Percentiles rank a stretch among this genome's conserved stretches.
Evolutionary conservation across 2,329 filamentous ascomycete species (phyloP).

Genomic region (Xylaria hypoxylon): DNA sequence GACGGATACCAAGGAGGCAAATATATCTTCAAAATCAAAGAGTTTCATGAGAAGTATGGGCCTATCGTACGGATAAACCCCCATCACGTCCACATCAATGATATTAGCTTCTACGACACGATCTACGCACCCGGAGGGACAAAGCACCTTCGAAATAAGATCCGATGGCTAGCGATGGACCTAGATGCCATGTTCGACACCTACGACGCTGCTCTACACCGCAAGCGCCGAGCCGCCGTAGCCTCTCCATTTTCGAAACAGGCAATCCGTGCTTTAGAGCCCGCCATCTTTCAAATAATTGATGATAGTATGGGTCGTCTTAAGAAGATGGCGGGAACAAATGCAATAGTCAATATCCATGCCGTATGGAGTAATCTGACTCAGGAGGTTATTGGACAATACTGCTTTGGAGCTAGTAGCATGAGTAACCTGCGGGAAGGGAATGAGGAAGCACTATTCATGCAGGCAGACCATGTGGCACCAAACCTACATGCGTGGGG

Average conservation of each 20-base stretch:
- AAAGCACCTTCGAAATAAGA: constrained; percentile 27
- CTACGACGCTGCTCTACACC: constrained; percentile 17
- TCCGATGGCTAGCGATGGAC: constrained; percentile 9
- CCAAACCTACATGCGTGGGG: constrained; percentile 6
- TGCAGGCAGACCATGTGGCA: neutral
- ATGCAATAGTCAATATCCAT: constrained; percentile 9
- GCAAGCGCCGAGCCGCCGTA: constrained; percentile 24
- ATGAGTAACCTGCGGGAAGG: constrained; percentile 14
- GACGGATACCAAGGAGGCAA: constrained; percentile 15
- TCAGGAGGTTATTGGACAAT: constrained; percentile 22
- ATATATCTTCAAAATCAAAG: constrained; percentile 24
- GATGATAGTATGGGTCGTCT: neutral
- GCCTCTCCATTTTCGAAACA: constrained; percentile 28
- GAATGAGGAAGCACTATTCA: constrained; percentile 8
- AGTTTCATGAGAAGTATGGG: constrained; percentile 24
- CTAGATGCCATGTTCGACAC: constrained; percentile 25
- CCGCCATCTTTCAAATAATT: constrained; percentile 14
- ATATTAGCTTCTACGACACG: constrained; percentile 22
- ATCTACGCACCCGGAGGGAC: constrained; percentile 20
- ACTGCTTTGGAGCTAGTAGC: constrained; percentile 14
- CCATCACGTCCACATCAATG: constrained; percentile 25
- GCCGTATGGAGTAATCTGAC: constrained; percentile 16
- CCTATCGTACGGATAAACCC: constrained; percentile 23
- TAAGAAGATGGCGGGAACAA: neutral
- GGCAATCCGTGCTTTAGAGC: constrained; percentile 25